Conservation (phyloP, 352 stramenopile species). For the Thalassiosira mediterranea region DNA sequence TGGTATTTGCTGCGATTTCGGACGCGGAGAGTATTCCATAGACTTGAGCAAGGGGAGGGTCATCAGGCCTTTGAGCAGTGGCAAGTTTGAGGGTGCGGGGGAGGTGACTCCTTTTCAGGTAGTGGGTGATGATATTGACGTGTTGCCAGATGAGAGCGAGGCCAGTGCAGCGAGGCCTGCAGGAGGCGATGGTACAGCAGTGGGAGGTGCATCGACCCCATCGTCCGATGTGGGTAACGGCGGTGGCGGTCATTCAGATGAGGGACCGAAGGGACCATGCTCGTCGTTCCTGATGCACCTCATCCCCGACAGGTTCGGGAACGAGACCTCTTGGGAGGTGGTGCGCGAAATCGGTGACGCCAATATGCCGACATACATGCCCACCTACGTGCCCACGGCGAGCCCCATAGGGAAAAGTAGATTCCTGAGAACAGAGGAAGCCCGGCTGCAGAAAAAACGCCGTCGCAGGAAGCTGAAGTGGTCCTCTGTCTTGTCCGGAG, state of each 20-base stretch:
- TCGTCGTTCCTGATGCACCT: slow-evolving; percentile 13
- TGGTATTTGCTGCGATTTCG: slow-evolving; percentile 34
- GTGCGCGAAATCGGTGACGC: too few relatives aligned
- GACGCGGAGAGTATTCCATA: slow-evolving; percentile 5
- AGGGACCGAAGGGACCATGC: slow-evolving; percentile 8
- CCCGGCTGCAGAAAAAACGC: too few relatives aligned
- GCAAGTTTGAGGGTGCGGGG: slow-evolving; percentile 8
- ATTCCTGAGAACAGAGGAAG: too few relatives aligned
- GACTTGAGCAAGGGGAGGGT: background rate
- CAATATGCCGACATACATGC: too few relatives aligned
- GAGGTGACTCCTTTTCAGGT: slow-evolving; percentile 26
- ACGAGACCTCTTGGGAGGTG: slow-evolving; percentile 33
- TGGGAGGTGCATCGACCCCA: too few relatives aligned
- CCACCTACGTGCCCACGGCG: too few relatives aligned
- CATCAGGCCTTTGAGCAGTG: slow-evolving; percentile 18
- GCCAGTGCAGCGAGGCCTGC: too few relatives aligned
- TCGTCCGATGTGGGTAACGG: background rate
- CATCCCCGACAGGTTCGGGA: slow-evolving; percentile 23
- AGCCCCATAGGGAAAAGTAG: too few relatives aligned
- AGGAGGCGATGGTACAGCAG: too few relatives aligned
- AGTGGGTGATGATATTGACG: slow-evolving; percentile 22
- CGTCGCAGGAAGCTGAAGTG: too few relatives aligned
- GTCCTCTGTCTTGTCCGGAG: too few relatives aligned
- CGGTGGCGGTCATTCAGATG: background rate
- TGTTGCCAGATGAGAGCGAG: too few relatives aligned